Conservation (phyloP, 108 stramenopile species). For the Skeletonema marinoi region DNA sequence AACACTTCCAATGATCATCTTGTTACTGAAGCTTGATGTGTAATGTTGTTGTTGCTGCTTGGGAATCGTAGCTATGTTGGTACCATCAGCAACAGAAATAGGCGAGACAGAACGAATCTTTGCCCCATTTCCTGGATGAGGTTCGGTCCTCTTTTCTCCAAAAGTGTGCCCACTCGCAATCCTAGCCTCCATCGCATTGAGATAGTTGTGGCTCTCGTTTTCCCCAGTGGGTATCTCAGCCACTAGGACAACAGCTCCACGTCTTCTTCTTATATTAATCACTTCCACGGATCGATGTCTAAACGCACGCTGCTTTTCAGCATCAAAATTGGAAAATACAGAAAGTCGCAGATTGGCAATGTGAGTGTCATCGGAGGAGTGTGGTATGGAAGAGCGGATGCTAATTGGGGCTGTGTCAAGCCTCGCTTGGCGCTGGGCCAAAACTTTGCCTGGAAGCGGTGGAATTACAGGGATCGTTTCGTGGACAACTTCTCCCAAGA, state of each 20-base stretch:
- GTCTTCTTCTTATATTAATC: conserved; percentile 54
- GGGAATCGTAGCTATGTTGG: neutral
- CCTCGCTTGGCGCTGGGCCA: neutral
- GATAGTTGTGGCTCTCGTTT: neutral
- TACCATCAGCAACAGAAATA: neutral
- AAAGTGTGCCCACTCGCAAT: conserved; percentile 27
- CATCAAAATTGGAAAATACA: conserved; percentile 72
- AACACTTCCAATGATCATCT: conserved; percentile 68
- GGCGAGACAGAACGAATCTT: conserved; percentile 5
- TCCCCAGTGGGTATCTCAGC: conserved; percentile 42
- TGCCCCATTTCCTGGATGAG: neutral
- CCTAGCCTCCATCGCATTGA: conserved; percentile 26
- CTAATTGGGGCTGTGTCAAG: conserved; percentile 3
- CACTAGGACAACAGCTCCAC: conserved; percentile 76
- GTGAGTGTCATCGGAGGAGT: conserved; percentile 64
- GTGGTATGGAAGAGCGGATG: conserved; percentile 38
- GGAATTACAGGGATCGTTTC: conserved; percentile 21
- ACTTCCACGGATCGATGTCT: conserved; percentile 66
- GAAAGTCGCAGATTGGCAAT: conserved; percentile 85
- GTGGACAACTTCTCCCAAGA: conserved; percentile 15
- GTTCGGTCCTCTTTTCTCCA: neutral
- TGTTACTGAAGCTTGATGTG: neutral
- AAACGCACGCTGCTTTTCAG: conserved; percentile 60
- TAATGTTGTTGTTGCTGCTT: neutral
- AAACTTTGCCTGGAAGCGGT: conserved; percentile 28